A percentile compares a stretch with the other conserved stretches of the same genome.
These are phyloP conservation scores for Euphorbia peplus DNA, from an alignment of 345 rosid species.

Conservation along the genomic window DNA sequence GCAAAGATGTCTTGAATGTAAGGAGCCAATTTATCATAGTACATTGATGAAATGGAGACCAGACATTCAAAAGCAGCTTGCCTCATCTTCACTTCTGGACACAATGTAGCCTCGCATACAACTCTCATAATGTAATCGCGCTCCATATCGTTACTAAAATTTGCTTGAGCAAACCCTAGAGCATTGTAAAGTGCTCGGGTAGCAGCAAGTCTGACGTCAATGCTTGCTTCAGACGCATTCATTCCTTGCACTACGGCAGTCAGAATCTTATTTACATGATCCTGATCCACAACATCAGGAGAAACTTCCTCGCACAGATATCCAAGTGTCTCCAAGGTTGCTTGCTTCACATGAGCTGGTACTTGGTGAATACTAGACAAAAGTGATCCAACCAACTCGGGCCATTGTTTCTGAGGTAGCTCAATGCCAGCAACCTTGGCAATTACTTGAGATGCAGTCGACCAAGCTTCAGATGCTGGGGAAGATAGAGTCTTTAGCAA, in stretches of 20 bases:
- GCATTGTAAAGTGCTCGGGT: conserved; percentile 42
- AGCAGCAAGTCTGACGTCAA: conserved; percentile 46
- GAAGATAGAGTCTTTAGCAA: conserved; percentile 5
- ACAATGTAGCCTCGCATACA: conserved; percentile 42
- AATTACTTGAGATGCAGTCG: conserved; percentile 68
- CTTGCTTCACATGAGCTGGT: conserved; percentile 64
- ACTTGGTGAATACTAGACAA: conserved; percentile 63
- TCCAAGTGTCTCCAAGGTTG: conserved; percentile 75
- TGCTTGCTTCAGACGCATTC: conserved; percentile 40
- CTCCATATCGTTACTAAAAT: conserved; percentile 43
- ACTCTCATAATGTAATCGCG: conserved; percentile 51
- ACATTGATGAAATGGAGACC: conserved; percentile 47
- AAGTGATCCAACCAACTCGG: conserved; percentile 62
- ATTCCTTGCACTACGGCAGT: conserved; percentile 49
- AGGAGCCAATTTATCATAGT: conserved; percentile 44
- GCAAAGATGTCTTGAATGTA: conserved; percentile 45
- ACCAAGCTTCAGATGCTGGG: conserved; percentile 47
- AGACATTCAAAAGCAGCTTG: conserved; percentile 48
- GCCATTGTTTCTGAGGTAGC: conserved; percentile 78
- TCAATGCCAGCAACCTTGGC: conserved; percentile 76
- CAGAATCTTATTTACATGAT: conserved; percentile 72
- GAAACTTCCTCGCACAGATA: conserved; percentile 76
- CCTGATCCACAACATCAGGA: conserved; percentile 67
- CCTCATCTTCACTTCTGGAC: conserved; percentile 39
- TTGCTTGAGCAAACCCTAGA: conserved; percentile 47